Evolutionary conservation across 1,284 basidiomycete species (phyloP), one percentile per base, ranked within the genome.

Genomic region (Rhizoctonia solani): DNA sequence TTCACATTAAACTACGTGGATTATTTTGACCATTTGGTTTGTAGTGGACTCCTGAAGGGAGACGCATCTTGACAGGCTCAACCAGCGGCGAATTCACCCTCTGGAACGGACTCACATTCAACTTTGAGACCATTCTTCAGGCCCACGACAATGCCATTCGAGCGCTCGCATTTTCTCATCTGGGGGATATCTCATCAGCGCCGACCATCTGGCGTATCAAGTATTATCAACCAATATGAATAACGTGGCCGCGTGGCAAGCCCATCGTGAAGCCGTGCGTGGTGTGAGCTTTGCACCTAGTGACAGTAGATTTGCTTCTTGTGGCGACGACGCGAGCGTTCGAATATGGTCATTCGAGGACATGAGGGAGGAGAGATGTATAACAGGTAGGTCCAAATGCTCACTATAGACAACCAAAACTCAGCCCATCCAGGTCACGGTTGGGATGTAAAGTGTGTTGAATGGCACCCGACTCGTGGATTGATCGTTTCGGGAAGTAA

Each of bases 31-130:
- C 69, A 61, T 47, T 16, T 44, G 19, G 32, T 27, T n/a, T 42
- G 46, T 72, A 96, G 92, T 99, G 95, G 94, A 98, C 95, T 30
- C 96, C 96, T 0, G 96, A 98, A 78, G 93, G 89, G 47, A 84
- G 96, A 25, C 87, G 96, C 4, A 82, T 98, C 29, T 80, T 99
- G 49, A 99, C 97, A 0, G 96, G 96, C 25, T 95, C 95, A 16
- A 95, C 95, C 29, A 94, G 91, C 72, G 97, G 97, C 65, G 96
- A 99, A 78, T 98, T 99, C 78, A 98, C 96, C 0, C 85, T 99
- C 4, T 99, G 97, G 96, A 99, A 99, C 74, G 96, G 95, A 19
- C 82, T 97, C 32, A 98, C 96, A 0, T 99, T 98, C 87, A 98
- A 99, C 80, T 99, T 99, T 76, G 96, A 99, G 77, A 98, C 96